Base-by-base conservation (phyloP, 2,329 filamentous ascomycete genomes). In the Paradendryphiella salina region DNA sequence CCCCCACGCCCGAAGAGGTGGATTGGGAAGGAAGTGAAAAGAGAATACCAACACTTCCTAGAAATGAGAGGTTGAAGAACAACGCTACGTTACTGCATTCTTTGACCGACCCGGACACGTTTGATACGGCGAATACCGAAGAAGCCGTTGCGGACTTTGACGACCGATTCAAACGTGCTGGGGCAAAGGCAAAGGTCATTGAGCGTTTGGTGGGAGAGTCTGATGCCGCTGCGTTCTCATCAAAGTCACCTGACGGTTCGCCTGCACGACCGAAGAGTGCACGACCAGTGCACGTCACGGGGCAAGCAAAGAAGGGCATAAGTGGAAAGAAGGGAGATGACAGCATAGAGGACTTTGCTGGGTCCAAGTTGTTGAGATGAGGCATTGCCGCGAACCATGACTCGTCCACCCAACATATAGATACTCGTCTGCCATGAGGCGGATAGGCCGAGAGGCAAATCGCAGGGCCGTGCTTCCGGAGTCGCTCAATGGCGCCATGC, bases 101-200 rank as follows among this genome's bases (percentile, higher is more conserved):
- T 18, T 79, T 96, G 11, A 85, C 90, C 3, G 90, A 96, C 70
- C 86, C 87, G 0, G 85, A 85, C 4, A 93, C 85, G 1, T 75
- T 96, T 35, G 85, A 86, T 13, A 92, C 86, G 15, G 81, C 86
- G 52, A 99, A 99, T 69, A 87, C 84, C 4, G 93, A 97, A 68
- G 90, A 96, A 38, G 86, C 87, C 0, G 91, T 99, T 17, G 87
- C 88, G 42, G 92, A 96, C 65, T 92, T 96, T 66, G 94, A 99
- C 65, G 90, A 96, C 70, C 81, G 92, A 10, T 69, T 96, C 32
- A 94, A 92, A 75, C 83, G 89, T 57, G 93, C 91, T 3, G 83
- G 85, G 61, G 88, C 88, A 3, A 96, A 96, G 71, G 83, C 84
- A 1, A 96, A 93, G 74, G 82, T 99, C 38, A 85, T 97, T 36